Percentiles rank a stretch among this genome's conserved stretches.
phyloP scores from a whole-genome alignment of 306 rosid species.

The Gillenia trifoliata region DNA sequence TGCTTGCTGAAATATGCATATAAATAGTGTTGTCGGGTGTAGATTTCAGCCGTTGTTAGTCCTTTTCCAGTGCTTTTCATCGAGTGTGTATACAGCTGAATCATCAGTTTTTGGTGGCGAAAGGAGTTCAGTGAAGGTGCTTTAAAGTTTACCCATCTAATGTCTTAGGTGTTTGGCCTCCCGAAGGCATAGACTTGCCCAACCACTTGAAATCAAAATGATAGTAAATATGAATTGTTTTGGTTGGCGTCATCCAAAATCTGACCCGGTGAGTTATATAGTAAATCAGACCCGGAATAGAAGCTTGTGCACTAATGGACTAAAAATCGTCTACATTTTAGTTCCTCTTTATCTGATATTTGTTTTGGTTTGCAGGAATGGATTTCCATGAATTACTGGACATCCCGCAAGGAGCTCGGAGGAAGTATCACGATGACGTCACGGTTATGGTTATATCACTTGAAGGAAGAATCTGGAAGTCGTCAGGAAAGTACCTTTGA shows the following conservation, averaged over 20 bases:
- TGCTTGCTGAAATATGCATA: neutral
- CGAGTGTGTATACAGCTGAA: neutral
- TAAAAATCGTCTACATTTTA: neutral
- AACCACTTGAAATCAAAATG: neutral
- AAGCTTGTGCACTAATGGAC: neutral
- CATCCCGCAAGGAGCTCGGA: constrained; percentile 95
- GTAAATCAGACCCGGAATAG: neutral
- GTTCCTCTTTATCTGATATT: neutral
- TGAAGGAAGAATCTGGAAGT: constrained; percentile 99
- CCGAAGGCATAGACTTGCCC: neutral
- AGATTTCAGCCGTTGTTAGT: neutral
- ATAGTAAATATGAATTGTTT: neutral
- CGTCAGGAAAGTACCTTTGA: constrained; percentile 89
- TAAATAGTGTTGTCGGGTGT: neutral
- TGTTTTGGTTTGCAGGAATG: constrained; percentile 63
- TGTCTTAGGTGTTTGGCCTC: neutral
- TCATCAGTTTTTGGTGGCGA: neutral
- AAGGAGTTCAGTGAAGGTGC: neutral
- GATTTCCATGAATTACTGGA: constrained; percentile 93
- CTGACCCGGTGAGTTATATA: neutral
- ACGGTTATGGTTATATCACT: constrained; percentile 98
- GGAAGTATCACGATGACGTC: constrained; percentile 98
- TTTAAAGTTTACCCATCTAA: neutral
- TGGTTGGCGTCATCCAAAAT: neutral
- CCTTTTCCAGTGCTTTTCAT: neutral